phyloP scores from a whole-genome alignment of 108 stramenopile genomes.

The Nitzschia putrida region DNA sequence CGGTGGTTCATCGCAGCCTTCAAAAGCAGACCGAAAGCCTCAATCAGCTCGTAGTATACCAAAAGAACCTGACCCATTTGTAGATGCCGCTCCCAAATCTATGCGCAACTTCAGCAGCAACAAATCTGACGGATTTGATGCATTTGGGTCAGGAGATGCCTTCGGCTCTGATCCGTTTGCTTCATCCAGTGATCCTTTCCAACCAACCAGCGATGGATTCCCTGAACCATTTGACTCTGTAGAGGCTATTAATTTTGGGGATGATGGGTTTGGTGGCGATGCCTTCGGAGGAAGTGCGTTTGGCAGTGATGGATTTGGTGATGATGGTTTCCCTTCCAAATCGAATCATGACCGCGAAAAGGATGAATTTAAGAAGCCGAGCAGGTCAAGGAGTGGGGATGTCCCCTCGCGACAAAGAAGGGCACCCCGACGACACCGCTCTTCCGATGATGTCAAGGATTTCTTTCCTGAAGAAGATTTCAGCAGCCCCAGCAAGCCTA shows the following conservation, averaged over 20 bases:
- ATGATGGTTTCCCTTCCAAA: not conserved
- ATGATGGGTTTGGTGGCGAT: constrained; percentile 10
- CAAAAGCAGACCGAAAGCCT: not conserved
- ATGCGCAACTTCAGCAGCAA: not conserved
- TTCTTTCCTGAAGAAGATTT: not conserved
- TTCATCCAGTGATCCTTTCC: not conserved
- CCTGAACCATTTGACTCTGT: constrained; percentile 7
- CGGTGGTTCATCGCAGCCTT: not conserved
- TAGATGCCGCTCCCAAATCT: not conserved
- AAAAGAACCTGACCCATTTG: not conserved
- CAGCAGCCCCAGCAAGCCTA: not conserved
- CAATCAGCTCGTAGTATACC: constrained; percentile 3
- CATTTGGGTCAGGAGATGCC: not conserved
- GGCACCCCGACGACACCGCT: constrained; percentile 4
- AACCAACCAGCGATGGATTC: not conserved
- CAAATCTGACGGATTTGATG: constrained; percentile 18
- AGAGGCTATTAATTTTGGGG: constrained; percentile 4
- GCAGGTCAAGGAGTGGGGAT: constrained; percentile 21
- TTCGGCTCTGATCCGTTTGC: not conserved
- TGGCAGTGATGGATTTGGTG: not conserved
- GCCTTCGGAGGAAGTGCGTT: not conserved
- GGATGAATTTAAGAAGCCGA: not conserved
- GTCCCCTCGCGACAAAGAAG: not conserved
- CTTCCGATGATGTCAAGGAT: constrained; percentile 6
- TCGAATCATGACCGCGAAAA: not conserved